phyloP scores from a whole-genome alignment of 2,329 filamentous ascomycete genomes.

The Ceratocystis cacaofunesta region DNA sequence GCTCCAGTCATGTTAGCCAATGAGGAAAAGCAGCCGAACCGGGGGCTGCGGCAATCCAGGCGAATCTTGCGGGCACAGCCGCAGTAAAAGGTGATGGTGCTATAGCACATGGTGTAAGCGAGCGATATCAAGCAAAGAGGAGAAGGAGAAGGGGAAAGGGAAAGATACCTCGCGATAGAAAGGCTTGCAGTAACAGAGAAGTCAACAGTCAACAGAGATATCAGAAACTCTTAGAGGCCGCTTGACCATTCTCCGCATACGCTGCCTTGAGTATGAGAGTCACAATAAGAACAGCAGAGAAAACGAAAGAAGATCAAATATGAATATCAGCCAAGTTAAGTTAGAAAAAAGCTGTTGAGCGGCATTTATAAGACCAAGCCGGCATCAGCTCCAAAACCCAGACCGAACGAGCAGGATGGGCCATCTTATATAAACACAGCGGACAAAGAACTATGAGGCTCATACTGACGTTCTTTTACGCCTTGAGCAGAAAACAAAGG shows the following conservation, averaged over 20 bases:
- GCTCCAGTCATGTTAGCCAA: not conserved
- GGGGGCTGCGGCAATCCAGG: not conserved
- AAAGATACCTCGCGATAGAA: not conserved
- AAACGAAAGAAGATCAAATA: not conserved
- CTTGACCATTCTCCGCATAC: not conserved
- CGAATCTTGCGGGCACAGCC: conserved; percentile 5
- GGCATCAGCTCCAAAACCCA: not conserved
- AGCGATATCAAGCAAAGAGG: not conserved
- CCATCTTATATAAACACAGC: not conserved
- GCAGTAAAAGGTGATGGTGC: conserved; percentile 3
- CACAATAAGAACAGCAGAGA: not conserved
- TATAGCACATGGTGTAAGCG: conserved; percentile 7
- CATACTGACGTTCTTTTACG: not conserved
- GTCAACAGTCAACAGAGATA: not conserved
- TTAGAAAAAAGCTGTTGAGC: not conserved
- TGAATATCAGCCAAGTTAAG: not conserved
- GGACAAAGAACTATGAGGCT: not conserved
- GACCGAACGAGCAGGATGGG: not conserved
- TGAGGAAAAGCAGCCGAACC: conserved; percentile 3
- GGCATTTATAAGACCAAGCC: not conserved
- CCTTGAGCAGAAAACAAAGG: not conserved
- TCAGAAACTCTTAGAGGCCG: not conserved
- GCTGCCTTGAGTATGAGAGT: too few species aligned
- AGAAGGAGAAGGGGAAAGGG: not conserved
- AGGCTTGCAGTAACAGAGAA: too few species aligned